Conservation (phyloP, 495 filamentous ascomycete species). For the Talaromyces trachyspermus region DNA sequence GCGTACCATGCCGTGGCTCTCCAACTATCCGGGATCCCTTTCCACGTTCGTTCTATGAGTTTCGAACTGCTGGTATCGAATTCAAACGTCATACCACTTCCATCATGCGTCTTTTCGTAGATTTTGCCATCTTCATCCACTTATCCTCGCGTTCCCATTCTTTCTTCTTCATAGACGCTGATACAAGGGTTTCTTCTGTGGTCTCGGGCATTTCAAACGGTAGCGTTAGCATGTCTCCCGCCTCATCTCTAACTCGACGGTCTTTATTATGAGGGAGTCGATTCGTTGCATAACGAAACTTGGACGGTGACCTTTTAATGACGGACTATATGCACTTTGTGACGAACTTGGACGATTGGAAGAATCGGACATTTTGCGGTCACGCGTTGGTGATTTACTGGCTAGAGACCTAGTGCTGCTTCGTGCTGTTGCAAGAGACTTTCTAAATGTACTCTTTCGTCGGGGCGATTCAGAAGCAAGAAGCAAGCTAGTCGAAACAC, state of each 20-base stretch:
- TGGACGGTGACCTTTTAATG: conserved; percentile 33
- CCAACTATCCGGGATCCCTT: conserved; percentile 97
- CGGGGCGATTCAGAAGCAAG: conserved; percentile 58
- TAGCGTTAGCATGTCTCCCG: conserved; percentile 80
- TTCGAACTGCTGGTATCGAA: conserved; percentile 83
- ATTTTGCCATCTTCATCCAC: conserved; percentile 92
- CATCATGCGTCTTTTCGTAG: conserved; percentile 47
- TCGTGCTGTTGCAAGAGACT: conserved; percentile 34
- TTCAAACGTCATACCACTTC: conserved; percentile 82
- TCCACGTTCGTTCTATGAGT: conserved; percentile 88
- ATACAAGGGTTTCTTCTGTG: conserved; percentile 47
- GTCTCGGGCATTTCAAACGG: conserved; percentile 59
- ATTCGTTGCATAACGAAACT: conserved; percentile 60
- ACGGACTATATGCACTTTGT: conserved; percentile 36
- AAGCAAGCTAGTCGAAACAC: conserved; percentile 59
- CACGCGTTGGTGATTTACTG: conserved; percentile 45
- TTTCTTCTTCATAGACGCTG: conserved; percentile 61
- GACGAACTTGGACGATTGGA: conserved; percentile 37
- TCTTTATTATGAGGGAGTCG: conserved; percentile 68
- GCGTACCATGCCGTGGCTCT: conserved; percentile 89
- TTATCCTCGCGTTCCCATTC: conserved; percentile 85
- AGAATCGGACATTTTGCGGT: conserved; percentile 28
- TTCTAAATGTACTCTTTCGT: conserved; percentile 46
- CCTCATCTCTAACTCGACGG: conserved; percentile 72
- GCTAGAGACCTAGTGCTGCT: conserved; percentile 39